Evolutionary conservation across 768 basidiomycete species (phyloP).

Genomic region (Tricholoma flavovirens): DNA sequence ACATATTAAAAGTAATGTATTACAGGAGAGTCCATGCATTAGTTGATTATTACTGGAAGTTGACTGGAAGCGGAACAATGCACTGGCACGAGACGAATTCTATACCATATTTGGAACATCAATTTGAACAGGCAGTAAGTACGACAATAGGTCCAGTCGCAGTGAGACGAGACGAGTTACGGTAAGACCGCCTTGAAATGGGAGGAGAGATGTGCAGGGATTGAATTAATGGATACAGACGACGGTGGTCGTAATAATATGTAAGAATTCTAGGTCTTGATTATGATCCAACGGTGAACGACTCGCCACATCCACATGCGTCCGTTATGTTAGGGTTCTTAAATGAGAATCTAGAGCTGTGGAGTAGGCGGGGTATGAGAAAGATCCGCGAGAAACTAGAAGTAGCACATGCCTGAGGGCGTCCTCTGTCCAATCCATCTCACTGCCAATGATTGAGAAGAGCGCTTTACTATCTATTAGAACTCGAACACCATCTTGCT

Average conservation of each 20-base stretch:
- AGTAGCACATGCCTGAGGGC: conserved; percentile 56
- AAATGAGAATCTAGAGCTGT: conserved; percentile 75
- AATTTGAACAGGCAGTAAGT: too few relatives aligned
- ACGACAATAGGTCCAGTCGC: too few relatives aligned
- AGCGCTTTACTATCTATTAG: conserved; percentile 95
- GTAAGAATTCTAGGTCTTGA: conserved; percentile 8
- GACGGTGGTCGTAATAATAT: background rate
- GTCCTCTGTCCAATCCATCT: conserved; percentile 99
- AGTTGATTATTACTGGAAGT: too few relatives aligned
- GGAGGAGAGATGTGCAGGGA: background rate
- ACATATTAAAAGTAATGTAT: background rate
- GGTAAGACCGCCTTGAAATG: too few relatives aligned
- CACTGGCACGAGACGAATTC: too few relatives aligned
- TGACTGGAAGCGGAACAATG: too few relatives aligned
- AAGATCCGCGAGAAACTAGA: background rate
- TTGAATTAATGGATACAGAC: background rate
- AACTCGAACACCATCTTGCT: conserved; percentile 91
- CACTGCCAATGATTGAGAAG: conserved; percentile 96
- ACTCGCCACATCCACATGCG: conserved; percentile 93
- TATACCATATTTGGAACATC: too few relatives aligned
- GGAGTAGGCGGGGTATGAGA: background rate
- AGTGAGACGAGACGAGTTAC: too few relatives aligned
- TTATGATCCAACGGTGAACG: conserved; percentile 61
- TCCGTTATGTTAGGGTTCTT: conserved; percentile 93
- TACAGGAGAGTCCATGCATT: too few relatives aligned